Evolutionary conservation across 1,139 yeast species (phyloP), one percentile per base, ranked within the genome.

Genomic region (Yarrowia galli): DNA sequence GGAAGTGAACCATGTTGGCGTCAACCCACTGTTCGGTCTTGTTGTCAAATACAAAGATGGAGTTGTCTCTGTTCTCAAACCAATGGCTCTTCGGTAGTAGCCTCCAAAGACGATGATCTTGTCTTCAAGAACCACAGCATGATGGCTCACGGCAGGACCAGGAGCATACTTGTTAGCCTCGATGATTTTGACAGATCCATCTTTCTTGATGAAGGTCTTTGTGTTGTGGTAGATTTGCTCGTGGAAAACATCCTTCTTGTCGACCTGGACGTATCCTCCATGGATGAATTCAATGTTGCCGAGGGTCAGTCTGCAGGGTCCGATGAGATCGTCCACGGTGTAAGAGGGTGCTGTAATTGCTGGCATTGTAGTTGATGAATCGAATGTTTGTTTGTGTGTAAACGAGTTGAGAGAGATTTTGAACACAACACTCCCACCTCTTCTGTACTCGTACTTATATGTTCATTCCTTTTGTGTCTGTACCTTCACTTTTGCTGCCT

Each of bases 21-120:
- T 61, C 66, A 4, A 61, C 56, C 66, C 66, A 61, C 38, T 61
- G 66, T 38, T 61, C 66, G 16, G 66, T 46, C 56, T 61, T 61
- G 66, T 48, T 46, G 38, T 61, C 66, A n/a, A 61, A 61, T 25
- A 61, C 66, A 38, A 46, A 61, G 38, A 61, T 48, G 56, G 66
- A 61, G 56, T 61, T 61, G 38, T 61, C 66, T 36, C 66, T 35
- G 66, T 48, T 61, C 15, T 61, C 66, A n/a, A 61, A 61, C 56
- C 56, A 61, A 38, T 61, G 56, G 36, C 38, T 48, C 46, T 46
- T 48, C 66, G 43, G 66, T 46, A 61, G 38, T 61, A 61, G 18
- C 66, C 66, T 20, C 66, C 66, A 46, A 61, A 61, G 46, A 61
- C 66, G 12, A 61, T 48, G 38, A 61, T 48, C 25, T 61, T 61